A percentile compares a stretch with the other conserved stretches of the same genome.
These are phyloP conservation scores for Pythium monospermum DNA, from an alignment of 352 stramenopile genomes.

Conservation along the genomic window DNA sequence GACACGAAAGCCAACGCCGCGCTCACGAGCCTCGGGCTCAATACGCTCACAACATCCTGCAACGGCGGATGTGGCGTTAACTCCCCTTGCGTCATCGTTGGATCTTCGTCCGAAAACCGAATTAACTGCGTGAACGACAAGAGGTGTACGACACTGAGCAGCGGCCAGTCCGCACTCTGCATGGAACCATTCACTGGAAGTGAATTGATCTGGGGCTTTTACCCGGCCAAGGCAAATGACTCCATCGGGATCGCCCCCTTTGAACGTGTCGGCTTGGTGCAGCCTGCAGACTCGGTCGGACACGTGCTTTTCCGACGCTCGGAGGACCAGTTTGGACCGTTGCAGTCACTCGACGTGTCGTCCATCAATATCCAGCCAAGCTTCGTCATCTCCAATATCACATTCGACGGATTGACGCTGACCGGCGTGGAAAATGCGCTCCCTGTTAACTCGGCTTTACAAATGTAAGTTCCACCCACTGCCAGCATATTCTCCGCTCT, in stretches of 20 bases:
- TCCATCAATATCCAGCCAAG: constrained; percentile 64
- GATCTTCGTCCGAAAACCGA: constrained; percentile 42
- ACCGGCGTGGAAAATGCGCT: constrained; percentile 44
- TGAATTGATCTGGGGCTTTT: constrained; percentile 45
- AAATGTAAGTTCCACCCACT: constrained; percentile 34
- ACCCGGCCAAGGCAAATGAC: constrained; percentile 43
- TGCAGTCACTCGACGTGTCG: constrained; percentile 45
- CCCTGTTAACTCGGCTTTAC: constrained; percentile 39
- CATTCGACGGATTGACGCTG: constrained; percentile 41
- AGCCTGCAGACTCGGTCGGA: constrained; percentile 43
- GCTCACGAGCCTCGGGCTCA: constrained; percentile 25
- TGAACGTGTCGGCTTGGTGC: constrained; percentile 63
- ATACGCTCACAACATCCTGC: constrained; percentile 74
- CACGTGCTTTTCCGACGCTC: constrained; percentile 48
- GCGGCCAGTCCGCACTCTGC: constrained; percentile 56
- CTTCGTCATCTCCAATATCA: constrained; percentile 38
- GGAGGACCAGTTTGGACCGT: constrained; percentile 24
- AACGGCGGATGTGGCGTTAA: constrained; percentile 58
- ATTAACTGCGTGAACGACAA: constrained; percentile 79
- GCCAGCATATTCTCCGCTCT: no score
- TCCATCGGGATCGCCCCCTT: constrained; percentile 49
- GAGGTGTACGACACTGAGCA: constrained; percentile 63
- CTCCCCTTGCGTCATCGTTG: constrained; percentile 61
- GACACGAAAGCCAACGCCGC: constrained; percentile 15
- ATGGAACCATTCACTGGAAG: constrained; percentile 45